Evolutionary conservation across 345 rosid genomes (phyloP), one percentile per base, ranked within the genome.

Genomic region (Adansonia digitata): DNA sequence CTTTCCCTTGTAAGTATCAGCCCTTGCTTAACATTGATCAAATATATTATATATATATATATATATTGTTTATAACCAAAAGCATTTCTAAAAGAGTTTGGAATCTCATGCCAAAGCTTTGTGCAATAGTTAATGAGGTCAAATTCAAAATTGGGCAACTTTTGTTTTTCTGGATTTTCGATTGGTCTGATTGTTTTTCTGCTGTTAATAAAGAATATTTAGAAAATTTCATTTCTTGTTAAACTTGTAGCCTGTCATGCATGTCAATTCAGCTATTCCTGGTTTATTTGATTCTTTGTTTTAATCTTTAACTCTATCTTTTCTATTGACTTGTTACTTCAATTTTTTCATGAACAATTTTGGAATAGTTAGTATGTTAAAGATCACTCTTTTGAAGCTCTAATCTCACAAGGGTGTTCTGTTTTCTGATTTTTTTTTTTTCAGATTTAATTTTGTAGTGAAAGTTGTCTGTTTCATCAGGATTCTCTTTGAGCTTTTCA

Each of bases 1-100:
- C 86, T 86, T 89, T 89, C 75, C 82, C 83, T 81, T 81, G 88
- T 79, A 85, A 84, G 90, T 49, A 57, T 84, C 82, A 66, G 57
- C 61, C 84, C 85, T 79, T 64, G 73, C 83, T 84, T 26, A 39
- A 43, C 61, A 27, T 73, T 68, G 26, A 43, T 26, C 62, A 40
- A 49, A 11, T 39, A 48, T 43, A 71, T 42, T 27, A n/a, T n/a
- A n/a, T n/a, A n/a, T n/a, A n/a, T n/a, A n/a, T n/a, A n/a, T 49
- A 42, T 43, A 75, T 40, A 67, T 29, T 5, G 71, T 43, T 1
- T 77, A 79, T 70, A 24, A 72, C 55, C 83, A 78, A 73, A 71
- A 77, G 77, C 83, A 77, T 75, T 66, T 73, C 82, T 69, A 68
- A 81, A n/a, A n/a, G n/a, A 82, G 85, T 79, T 85, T 78, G 83